Evolutionary conservation across 306 rosid genomes (phyloP), one percentile per base, ranked within the genome.

Genomic region (Prinsepia uniflora): DNA sequence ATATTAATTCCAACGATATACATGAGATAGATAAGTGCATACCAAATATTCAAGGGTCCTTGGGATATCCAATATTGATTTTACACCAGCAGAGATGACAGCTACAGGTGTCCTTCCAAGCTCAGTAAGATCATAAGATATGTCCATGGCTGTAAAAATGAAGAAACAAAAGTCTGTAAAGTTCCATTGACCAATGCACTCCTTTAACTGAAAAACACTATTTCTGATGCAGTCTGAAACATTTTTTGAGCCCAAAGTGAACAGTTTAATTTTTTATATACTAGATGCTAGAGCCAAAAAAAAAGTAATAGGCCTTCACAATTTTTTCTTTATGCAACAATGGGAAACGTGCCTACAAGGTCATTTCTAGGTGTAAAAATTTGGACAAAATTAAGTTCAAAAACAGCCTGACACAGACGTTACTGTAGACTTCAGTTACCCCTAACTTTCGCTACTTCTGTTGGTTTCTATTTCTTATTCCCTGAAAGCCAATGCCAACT

Each of bases 91-190:
- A 73, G 94, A 88, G 77, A 93, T 82, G 79, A 93, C 98, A 61
- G 97, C 85, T 34, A 93, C 86, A 3, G 97, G 96, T 56, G 98
- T 93, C 84, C 89, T 90, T 74, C 96, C 97, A 66, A 93, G 96
- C 89, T 90, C 97, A 14, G 92, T 90, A 67, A 93, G 96, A 81
- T 93, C 98, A 54, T 97, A 93, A 64, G 98, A 93, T 80, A 90
- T 77, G 77, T 93, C 98, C 92, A 93, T 78, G 36, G 93, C 98
- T 92, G 84, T 80, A 81, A 79, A 81, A 80, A 53, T 53, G 66
- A 70, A 68, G 40, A 70, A 72, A 47, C 13, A 72, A 42, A 74
- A 72, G 43, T 43, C 10, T 50, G 3, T 36, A 67, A 50, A 59
- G 30, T 66, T 19, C 13, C 12, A 53, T 42, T 19, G 41, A 19